These are phyloP conservation scores for Phytophthora macrochlamydospora DNA, from an alignment of 352 stramenopile genomes.

Conservation along the genomic window DNA sequence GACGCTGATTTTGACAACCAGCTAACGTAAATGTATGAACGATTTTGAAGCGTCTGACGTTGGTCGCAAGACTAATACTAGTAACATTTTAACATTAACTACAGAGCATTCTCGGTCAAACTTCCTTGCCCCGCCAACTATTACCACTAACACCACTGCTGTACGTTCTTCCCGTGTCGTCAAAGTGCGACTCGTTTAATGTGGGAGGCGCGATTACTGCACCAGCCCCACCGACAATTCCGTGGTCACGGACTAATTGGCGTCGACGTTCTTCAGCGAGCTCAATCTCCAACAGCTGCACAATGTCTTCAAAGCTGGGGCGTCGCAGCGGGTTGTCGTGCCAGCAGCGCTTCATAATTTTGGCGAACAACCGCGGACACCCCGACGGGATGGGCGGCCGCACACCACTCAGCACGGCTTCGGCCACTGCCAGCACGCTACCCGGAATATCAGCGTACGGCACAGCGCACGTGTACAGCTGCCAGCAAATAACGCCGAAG, in stretches of 20 bases:
- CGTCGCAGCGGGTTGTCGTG: slow-evolving; percentile 71
- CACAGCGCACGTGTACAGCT: slow-evolving; percentile 74
- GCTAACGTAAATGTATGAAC: slow-evolving; percentile 11
- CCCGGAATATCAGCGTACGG: slow-evolving; percentile 82
- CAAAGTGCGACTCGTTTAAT: slow-evolving; percentile 25
- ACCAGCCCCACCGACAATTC: slow-evolving; percentile 15
- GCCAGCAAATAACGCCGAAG: slow-evolving; percentile 87
- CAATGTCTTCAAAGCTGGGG: slow-evolving; percentile 80
- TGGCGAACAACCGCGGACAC: slow-evolving; percentile 72
- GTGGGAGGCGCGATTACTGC: slow-evolving; percentile 23
- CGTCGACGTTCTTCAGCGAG: slow-evolving; percentile 53
- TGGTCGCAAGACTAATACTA: too few relatives aligned
- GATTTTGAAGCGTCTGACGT: slow-evolving; percentile 9
- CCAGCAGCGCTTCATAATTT: slow-evolving; percentile 86
- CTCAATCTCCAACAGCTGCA: slow-evolving; percentile 78
- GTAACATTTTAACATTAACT: slow-evolving; percentile 8
- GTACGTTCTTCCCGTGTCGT: slow-evolving; percentile 19
- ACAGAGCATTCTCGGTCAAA: slow-evolving; percentile 28
- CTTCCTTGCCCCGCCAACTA: slow-evolving; percentile 12
- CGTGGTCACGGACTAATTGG: slow-evolving; percentile 25
- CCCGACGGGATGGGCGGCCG: slow-evolving; percentile 61
- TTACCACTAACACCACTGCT: slow-evolving; percentile 10
- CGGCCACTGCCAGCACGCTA: slow-evolving; percentile 72
- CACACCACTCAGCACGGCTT: slow-evolving; percentile 70
- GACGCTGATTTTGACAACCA: background rate